These are phyloP conservation scores for Brassica napus DNA, from an alignment of 345 rosid species.

Conservation along the genomic window DNA sequence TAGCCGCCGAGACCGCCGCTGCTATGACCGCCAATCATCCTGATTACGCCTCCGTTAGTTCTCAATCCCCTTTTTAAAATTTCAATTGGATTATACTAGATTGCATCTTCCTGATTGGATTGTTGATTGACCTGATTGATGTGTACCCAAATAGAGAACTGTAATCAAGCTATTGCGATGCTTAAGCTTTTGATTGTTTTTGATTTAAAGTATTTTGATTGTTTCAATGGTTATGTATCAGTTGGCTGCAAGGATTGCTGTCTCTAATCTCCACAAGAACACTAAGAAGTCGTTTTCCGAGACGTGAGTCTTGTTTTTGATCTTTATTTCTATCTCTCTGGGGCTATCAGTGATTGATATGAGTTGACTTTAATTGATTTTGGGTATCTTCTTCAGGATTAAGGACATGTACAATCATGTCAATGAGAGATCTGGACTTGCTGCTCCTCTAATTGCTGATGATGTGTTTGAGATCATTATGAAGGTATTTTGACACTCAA, in stretches of 20 bases:
- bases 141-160: background rate
- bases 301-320: conserved; percentile 61
- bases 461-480: conserved; percentile 87
- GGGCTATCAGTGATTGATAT: background rate
- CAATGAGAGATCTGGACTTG: conserved; percentile 69
- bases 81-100: background rate
- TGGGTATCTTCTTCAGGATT: conserved; percentile 48
- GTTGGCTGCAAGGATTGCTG: conserved; percentile 98
- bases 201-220: no score
- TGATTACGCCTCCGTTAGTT: conserved; percentile 88
- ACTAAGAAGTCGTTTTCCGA: conserved; percentile 92
- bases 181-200: background rate
- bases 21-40: conserved; percentile 96
- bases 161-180: background rate
- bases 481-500: conserved; percentile 47
- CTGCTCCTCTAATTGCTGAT: conserved; percentile 85
- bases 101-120: background rate
- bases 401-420: conserved; percentile 85
- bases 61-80: background rate
- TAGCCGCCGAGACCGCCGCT: conserved; percentile 98
- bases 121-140: background rate
- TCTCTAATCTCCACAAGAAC: conserved; percentile 95
- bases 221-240: conserved; percentile 38
- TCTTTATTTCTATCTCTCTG: background rate
- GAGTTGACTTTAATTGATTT: conserved; percentile 1